A percentile compares a stretch with the other conserved stretches of the same genome.
phyloP scores from a whole-genome alignment of 2,329 filamentous ascomycete genomes.

The Raffaelea ambrosiae region DNA sequence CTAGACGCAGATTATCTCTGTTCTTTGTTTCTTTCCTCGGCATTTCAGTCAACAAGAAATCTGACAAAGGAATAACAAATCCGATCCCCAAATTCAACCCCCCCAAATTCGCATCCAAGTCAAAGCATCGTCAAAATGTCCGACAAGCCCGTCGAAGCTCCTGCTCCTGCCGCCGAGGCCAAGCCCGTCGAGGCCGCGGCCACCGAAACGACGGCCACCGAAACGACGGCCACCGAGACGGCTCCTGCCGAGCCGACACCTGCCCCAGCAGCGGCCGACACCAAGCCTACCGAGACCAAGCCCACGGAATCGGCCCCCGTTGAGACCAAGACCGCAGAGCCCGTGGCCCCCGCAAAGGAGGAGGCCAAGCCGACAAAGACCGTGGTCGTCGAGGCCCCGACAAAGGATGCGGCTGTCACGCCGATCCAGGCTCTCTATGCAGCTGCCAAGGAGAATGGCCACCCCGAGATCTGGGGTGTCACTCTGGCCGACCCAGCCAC shows the following conservation, averaged over 20 bases:
- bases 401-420: background rate
- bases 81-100: background rate
- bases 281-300: background rate
- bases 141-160: slow-evolving; percentile 10
- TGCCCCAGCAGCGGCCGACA: background rate
- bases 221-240: background rate
- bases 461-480: slow-evolving; percentile 85
- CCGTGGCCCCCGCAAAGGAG: background rate
- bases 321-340: slow-evolving; percentile 5
- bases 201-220: slow-evolving; percentile 1
- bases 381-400: background rate
- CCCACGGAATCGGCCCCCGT: background rate
- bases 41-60: background rate
- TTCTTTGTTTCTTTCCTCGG: background rate
- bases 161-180: slow-evolving; percentile 5
- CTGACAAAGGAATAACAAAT: background rate
- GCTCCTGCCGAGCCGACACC: background rate
- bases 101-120: background rate
- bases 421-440: slow-evolving; percentile 18
- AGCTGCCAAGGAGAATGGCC: slow-evolving; percentile 23
- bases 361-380: background rate
- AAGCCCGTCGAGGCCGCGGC: slow-evolving; percentile 3
- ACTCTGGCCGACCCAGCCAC: slow-evolving; percentile 43
- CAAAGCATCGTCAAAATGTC: slow-evolving; percentile 6
- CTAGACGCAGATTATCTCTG: background rate